These are phyloP conservation scores for Cercospora sp. DNA, from an alignment of 2,329 filamentous ascomycete species.

Conservation along the genomic window DNA sequence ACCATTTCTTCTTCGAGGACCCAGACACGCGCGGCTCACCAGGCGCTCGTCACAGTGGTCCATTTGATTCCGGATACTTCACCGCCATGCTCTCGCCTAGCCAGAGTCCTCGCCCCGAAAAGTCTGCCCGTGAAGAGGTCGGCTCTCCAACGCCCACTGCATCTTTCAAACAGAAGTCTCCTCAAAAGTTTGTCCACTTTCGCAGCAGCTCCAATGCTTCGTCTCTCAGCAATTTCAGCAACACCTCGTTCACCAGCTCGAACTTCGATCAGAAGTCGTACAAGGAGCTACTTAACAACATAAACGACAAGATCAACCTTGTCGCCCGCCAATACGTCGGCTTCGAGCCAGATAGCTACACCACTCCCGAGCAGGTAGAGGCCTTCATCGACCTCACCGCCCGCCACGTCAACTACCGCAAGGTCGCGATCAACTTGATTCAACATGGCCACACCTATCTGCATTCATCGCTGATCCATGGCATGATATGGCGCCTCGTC, in stretches of 20 bases:
- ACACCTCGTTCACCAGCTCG: neutral
- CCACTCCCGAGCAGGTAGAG: neutral
- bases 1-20: neutral
- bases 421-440: constrained; percentile 9
- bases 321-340: constrained; percentile 3
- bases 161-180: neutral
- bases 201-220: neutral
- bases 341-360: neutral
- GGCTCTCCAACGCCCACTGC: neutral
- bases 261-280: constrained; percentile 11
- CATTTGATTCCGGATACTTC: neutral
- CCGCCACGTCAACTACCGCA: constrained; percentile 12
- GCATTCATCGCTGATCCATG: constrained; percentile 14
- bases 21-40: neutral
- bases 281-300: constrained; percentile 14
- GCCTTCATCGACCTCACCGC: constrained; percentile 11
- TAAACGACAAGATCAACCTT: constrained; percentile 7
- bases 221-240: neutral
- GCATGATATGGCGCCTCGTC: constrained; percentile 18
- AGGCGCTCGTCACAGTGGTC: neutral
- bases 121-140: neutral
- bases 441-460: neutral
- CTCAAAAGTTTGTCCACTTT: neutral
- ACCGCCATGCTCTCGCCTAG: neutral
- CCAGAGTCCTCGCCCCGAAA: neutral